Evolutionary conservation across 2,329 filamentous ascomycete species (phyloP).

Genomic region (Colletotrichum orchidophilum): DNA sequence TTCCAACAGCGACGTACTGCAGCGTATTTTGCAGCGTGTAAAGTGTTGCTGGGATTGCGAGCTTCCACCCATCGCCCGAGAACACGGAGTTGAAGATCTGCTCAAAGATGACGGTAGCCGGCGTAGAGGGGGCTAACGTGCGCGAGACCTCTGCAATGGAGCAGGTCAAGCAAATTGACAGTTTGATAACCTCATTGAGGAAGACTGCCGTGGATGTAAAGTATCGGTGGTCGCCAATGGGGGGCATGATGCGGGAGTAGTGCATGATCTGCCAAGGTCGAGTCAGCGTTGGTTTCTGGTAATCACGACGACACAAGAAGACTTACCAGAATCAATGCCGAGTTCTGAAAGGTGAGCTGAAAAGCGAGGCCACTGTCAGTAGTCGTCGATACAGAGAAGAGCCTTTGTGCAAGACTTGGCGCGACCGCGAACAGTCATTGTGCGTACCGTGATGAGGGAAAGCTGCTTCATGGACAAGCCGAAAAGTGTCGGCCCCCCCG

Average conservation of each 20-base stretch:
- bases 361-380: conserved; percentile 31
- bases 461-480: conserved; percentile 75
- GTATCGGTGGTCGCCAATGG: conserved; percentile 83
- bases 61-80: conserved; percentile 91
- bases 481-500: conserved; percentile 56
- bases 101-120: conserved; percentile 81
- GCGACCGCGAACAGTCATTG: not conserved
- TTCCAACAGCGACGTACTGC: conserved; percentile 91
- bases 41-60: conserved; percentile 86
- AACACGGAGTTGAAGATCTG: conserved; percentile 86
- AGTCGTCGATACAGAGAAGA: conserved; percentile 5
- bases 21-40: conserved; percentile 95
- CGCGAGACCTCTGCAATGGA: conserved; percentile 87
- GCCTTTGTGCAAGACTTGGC: not conserved
- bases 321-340: conserved; percentile 73
- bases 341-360: conserved; percentile 82
- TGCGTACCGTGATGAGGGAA: conserved; percentile 56
- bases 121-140: conserved; percentile 79
- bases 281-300: conserved; percentile 9
- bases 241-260: conserved; percentile 94
- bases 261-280: conserved; percentile 76
- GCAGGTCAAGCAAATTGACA: conserved; percentile 85
- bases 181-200: conserved; percentile 90
- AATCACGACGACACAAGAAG: not conserved
- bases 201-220: conserved; percentile 95